Base-by-base conservation (phyloP, 768 basidiomycete species). In the Russula sp. region DNA sequence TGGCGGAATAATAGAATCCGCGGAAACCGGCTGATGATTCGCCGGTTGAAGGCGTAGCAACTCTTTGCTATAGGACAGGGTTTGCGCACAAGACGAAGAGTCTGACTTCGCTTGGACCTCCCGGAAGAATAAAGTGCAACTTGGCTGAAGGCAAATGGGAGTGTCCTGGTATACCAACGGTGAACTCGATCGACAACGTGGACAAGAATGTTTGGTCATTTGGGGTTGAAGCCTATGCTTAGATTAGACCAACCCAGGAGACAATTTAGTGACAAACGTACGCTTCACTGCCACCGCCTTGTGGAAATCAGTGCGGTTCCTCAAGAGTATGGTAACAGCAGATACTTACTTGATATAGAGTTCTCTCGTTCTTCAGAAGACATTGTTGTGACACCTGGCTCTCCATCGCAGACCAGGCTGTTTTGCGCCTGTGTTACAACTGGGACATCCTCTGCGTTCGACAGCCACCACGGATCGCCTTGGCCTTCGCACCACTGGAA, bases 401-500 rank as follows among this genome's bases (percentile, higher is more conserved):
- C 40, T 16, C 7, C 14, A 11, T 36, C 55, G 40, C 22, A 20
- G n/a, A 34, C 28, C 54, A 16, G 48, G 7, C 13, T 20, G 13
- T 24, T 22, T 42, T 30, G 24, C 7, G n/a, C 34, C 22, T 54
- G 48, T 26, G 57, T 30, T 13, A 22, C 2, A 13, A 32, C 18
- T 1, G 54, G 11, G 22, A 16, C 32, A 11, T 6, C 18, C 42
- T 55, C 59, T 22, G 38, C 40, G 13, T 24, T 48, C 4, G 9
- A 42, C 22, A 2, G n/a, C 82, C 83, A 84, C 83, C 83, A 83
- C 1, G 82, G 82, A 44, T 73, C 69, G 6, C 75, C 89, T 76
- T 92, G 91, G 49, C 79, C 81, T 64, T 86, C 82, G 67, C 89
- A 90, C 90, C 90, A 93, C 68, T 88, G 87, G 67, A 93, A 93